These are phyloP conservation scores for Flagelloscypha sp. DNA, from an alignment of 768 basidiomycete species.

Conservation along the genomic window DNA sequence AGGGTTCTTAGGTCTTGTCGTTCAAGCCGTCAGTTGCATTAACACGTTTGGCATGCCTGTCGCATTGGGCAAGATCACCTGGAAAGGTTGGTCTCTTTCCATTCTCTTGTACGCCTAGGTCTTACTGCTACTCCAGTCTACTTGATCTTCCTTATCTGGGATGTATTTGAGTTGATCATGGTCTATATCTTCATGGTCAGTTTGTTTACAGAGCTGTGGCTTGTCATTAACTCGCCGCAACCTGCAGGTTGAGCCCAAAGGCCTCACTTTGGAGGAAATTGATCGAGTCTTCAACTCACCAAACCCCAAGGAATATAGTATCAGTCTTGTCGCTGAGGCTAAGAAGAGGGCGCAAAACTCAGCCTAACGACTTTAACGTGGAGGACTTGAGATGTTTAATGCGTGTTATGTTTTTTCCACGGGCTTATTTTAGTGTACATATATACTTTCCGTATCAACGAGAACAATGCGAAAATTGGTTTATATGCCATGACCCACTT, in stretches of 20 bases:
- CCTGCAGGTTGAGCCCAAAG: conserved; percentile 32
- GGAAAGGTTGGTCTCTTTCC: conserved; percentile 32
- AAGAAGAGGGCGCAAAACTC: no score
- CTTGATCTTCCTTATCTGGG: conserved; percentile 42
- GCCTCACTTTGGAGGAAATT: conserved; percentile 43
- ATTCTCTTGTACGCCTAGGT: conserved; percentile 1
- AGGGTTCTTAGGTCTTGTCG: conserved; percentile 37
- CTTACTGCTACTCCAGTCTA: conserved; percentile 28
- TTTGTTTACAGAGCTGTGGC: neutral
- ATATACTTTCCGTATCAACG: no score
- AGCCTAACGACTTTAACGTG: no score
- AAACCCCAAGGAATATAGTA: conserved; percentile 13
- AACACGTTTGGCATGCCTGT: conserved; percentile 46
- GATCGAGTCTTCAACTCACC: conserved; percentile 27
- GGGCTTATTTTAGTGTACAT: no score
- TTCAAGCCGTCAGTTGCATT: conserved; percentile 35
- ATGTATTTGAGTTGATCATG: conserved; percentile 36
- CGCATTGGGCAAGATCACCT: conserved; percentile 33
- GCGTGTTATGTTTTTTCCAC: no score
- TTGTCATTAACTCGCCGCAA: neutral
- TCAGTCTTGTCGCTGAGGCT: conserved; percentile 1
- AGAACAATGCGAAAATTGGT: no score
- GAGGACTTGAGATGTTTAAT: no score
- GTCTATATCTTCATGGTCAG: conserved; percentile 39
- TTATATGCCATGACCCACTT: no score